Conservation (phyloP, 228 moss, liverwort and hornwort species). For the Sphagnum fallax region DNA sequence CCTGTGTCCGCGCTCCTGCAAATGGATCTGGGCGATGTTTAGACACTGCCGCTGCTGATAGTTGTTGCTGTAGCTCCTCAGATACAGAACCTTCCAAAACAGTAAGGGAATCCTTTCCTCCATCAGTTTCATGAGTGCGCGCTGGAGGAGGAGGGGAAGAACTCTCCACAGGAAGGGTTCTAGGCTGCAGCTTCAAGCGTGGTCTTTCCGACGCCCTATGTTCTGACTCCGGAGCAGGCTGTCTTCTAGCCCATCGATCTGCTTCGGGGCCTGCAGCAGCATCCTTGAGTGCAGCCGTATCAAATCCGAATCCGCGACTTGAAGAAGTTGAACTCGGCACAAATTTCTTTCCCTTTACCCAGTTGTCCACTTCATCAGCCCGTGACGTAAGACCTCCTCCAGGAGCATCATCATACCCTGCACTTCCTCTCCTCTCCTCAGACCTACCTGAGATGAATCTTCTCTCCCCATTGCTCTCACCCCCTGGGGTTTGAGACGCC, state of each 20-base stretch:
- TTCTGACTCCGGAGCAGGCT: constrained; percentile 49
- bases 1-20: constrained; percentile 75
- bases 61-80: constrained; percentile 16
- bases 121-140: constrained; percentile 22
- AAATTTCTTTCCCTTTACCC: constrained; percentile 88
- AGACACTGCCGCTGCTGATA: constrained; percentile 42
- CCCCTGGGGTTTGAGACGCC: constrained; percentile 17
- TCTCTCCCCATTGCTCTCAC: constrained; percentile 39
- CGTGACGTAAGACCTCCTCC: constrained; percentile 63
- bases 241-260: constrained; percentile 77
- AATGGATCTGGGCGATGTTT: constrained; percentile 74
- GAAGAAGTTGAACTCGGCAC: constrained; percentile 54
- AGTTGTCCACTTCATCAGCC: constrained; percentile 89
- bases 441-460: constrained; percentile 26
- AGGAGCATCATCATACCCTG: constrained; percentile 65
- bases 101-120: constrained; percentile 22
- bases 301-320: constrained; percentile 55
- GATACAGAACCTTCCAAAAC: constrained; percentile 5
- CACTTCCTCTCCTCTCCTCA: constrained; percentile 76
- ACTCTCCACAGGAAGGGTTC: constrained; percentile 53
- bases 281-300: constrained; percentile 71
- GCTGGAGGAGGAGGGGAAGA: constrained; percentile 23
- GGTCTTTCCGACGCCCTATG: constrained; percentile 62
- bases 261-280: constrained; percentile 64
- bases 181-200: constrained; percentile 69